These are phyloP conservation scores for Suillus subluteus DNA, from an alignment of 768 basidiomycete genomes.

Conservation along the genomic window DNA sequence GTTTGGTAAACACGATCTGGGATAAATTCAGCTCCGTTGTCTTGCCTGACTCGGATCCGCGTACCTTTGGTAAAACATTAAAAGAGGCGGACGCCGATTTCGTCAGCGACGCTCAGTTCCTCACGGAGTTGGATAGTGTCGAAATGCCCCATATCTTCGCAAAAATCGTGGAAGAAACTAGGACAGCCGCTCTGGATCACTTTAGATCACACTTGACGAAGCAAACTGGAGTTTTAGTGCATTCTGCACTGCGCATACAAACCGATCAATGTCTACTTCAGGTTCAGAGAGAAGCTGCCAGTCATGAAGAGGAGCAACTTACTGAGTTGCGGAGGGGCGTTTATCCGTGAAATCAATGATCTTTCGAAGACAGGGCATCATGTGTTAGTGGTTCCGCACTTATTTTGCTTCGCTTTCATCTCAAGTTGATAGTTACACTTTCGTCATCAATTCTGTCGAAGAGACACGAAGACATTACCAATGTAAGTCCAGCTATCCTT, in stretches of 20 bases:
- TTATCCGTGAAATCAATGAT: conserved; percentile 27
- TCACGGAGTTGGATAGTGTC: conserved; percentile 14
- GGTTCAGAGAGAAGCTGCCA: conserved; percentile 11
- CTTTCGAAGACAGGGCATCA: conserved; percentile 10
- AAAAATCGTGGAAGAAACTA: not conserved
- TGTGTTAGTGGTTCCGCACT: conserved; percentile 14
- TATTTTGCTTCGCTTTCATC: not conserved
- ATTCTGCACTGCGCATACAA: conserved; percentile 17
- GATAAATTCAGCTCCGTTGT: not conserved
- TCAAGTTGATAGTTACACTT: conserved; percentile 14
- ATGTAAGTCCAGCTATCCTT: not conserved
- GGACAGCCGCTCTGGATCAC: not conserved
- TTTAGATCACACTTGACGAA: not conserved
- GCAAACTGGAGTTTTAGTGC: conserved; percentile 7
- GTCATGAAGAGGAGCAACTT: conserved; percentile 15
- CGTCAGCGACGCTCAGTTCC: conserved; percentile 21
- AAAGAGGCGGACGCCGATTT: not conserved
- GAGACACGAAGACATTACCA: not conserved
- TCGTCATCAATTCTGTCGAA: conserved; percentile 11
- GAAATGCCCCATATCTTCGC: conserved; percentile 12
- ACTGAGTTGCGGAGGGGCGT: conserved; percentile 16
- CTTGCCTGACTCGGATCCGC: not conserved
- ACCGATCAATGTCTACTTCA: not conserved
- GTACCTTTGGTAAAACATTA: conserved; percentile 9
- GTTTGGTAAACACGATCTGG: not conserved